phyloP scores from a whole-genome alignment of 495 filamentous ascomycete species.

The Xanthoparmelia taractica region DNA sequence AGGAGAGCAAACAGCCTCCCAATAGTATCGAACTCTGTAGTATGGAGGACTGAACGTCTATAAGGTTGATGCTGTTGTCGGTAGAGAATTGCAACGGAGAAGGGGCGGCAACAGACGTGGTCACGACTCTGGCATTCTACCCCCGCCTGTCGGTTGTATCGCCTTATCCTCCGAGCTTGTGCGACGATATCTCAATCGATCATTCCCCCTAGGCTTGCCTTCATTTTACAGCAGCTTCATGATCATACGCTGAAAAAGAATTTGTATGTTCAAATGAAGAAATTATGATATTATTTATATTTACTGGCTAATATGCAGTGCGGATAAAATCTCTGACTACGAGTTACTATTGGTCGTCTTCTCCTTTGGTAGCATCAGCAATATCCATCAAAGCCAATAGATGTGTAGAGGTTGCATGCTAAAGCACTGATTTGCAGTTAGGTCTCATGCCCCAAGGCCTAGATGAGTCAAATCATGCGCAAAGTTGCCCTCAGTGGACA shows the following conservation, averaged over 20 bases:
- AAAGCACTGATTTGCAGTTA: no score
- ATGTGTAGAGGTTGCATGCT: no score
- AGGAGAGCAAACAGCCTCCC: slow-evolving; percentile 15
- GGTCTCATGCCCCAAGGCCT: no score
- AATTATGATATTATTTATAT: no score
- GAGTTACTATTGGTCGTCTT: slow-evolving; percentile 14
- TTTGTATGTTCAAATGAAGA: neutral
- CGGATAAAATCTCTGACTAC: slow-evolving; percentile 12
- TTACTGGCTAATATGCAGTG: slow-evolving; percentile 3
- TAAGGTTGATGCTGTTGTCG: slow-evolving; percentile 3
- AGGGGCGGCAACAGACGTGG: slow-evolving; percentile 7
- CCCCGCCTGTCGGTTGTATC: slow-evolving; percentile 17
- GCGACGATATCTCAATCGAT: slow-evolving; percentile 9
- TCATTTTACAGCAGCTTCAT: neutral
- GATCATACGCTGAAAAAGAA: neutral
- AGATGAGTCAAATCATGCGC: neutral
- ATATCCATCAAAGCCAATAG: neutral
- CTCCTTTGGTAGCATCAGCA: slow-evolving; percentile 10
- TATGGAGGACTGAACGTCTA: neutral
- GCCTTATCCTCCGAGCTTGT: slow-evolving; percentile 13
- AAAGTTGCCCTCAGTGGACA: neutral
- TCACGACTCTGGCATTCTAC: slow-evolving; percentile 16
- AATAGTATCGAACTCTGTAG: neutral
- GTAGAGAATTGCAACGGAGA: neutral
- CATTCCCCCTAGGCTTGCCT: neutral